Percentiles rank a stretch among this genome's conserved stretches.
These are phyloP conservation scores for Sarocladiaceae sp. DNA, from an alignment of 2,329 filamentous ascomycete genomes.

Conservation along the genomic window DNA sequence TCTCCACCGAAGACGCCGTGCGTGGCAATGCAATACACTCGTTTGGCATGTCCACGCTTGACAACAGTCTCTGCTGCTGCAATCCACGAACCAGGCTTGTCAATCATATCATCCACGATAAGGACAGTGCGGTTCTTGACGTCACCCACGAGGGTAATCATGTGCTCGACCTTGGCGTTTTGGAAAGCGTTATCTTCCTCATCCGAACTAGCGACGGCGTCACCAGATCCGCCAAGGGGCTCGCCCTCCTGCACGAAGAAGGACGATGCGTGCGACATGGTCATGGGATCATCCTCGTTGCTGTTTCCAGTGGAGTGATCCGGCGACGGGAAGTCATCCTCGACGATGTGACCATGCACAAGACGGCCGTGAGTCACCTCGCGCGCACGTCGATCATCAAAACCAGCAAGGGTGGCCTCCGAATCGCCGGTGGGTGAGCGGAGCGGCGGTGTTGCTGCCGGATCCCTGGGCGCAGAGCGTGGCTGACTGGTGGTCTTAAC, in stretches of 20 bases:
- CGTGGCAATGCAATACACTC: constrained; percentile 96
- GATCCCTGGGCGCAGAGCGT: not conserved
- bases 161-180: constrained; percentile 79
- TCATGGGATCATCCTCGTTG: constrained; percentile 77
- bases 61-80: constrained; percentile 95
- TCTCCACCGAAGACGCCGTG: constrained; percentile 92
- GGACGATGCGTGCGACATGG: constrained; percentile 72
- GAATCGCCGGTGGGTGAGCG: constrained; percentile 7
- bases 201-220: constrained; percentile 78
- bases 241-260: constrained; percentile 68
- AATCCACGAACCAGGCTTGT: constrained; percentile 95
- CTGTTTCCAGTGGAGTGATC: constrained; percentile 64
- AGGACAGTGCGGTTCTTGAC: constrained; percentile 85
- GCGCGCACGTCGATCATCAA: constrained; percentile 75
- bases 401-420: constrained; percentile 34
- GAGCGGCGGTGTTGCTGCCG: not conserved
- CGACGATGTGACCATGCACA: constrained; percentile 91
- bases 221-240: constrained; percentile 74
- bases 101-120: constrained; percentile 98
- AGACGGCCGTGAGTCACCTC: constrained; percentile 91
- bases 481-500: not conserved
- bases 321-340: constrained; percentile 85
- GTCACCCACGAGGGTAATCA: constrained; percentile 95
- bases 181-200: constrained; percentile 90
- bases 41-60: constrained; percentile 85